Evolutionary conservation across 805 yeast genomes (phyloP).

Genomic region (Scheffersomyces amazonensis): DNA sequence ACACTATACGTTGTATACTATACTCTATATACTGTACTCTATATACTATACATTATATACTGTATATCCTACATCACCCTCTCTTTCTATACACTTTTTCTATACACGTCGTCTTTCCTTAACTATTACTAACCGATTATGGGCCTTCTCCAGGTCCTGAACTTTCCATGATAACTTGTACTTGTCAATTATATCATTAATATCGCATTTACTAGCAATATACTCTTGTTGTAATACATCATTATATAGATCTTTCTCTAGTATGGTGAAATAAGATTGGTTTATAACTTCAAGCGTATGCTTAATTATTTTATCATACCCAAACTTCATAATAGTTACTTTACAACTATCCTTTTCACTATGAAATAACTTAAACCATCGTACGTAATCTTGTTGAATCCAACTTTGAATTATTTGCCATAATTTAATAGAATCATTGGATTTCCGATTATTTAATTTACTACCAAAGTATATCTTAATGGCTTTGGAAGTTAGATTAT

Average conservation of each 20-base stretch:
- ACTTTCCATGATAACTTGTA: background rate
- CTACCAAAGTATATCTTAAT: constrained; percentile 21
- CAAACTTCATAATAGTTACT: constrained; percentile 42
- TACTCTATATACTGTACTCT: no score
- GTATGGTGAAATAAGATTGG: constrained; percentile 35
- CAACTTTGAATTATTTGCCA: constrained; percentile 21
- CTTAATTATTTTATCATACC: constrained; percentile 27
- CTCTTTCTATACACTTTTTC: background rate
- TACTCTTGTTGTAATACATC: background rate
- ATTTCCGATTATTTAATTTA: background rate
- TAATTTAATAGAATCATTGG: constrained; percentile 5
- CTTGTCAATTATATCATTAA: background rate
- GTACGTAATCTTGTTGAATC: constrained; percentile 26
- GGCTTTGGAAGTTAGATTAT: constrained; percentile 28
- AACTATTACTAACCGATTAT: background rate
- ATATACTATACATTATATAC: no score
- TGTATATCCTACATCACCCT: no score
- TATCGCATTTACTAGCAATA: background rate
- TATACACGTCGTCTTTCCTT: background rate
- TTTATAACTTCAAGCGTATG: constrained; percentile 27
- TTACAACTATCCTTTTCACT: constrained; percentile 28
- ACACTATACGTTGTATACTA: no score
- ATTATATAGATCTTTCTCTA: constrained; percentile 18
- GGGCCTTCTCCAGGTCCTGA: background rate
- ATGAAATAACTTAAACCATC: constrained; percentile 28